These are phyloP conservation scores for Pseudomonodictys pantanalensis DNA, from an alignment of 495 filamentous ascomycete species.

Conservation along the genomic window DNA sequence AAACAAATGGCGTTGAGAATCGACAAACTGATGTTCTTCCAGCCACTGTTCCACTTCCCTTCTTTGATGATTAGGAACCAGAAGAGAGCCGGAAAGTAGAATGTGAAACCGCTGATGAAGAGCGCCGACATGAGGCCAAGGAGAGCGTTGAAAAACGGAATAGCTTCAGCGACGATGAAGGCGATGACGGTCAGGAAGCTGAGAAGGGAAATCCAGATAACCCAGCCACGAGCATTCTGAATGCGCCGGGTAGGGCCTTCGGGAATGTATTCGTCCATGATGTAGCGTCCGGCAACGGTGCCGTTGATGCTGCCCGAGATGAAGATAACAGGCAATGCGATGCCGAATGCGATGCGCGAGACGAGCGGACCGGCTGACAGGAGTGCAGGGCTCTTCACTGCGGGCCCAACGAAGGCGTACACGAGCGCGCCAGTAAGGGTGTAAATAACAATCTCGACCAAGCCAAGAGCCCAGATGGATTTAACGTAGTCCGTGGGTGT, in stretches of 20 bases:
- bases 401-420: constrained; percentile 67
- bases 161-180: constrained; percentile 38
- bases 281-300: constrained; percentile 36
- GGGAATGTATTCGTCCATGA: constrained; percentile 27
- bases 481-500: constrained; percentile 52
- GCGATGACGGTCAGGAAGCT: constrained; percentile 30
- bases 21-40: constrained; percentile 43
- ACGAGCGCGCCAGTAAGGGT: constrained; percentile 64
- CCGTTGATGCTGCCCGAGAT: constrained; percentile 72
- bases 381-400: constrained; percentile 66
- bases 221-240: constrained; percentile 18
- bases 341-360: constrained; percentile 72
- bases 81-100: constrained; percentile 24
- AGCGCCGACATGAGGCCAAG: constrained; percentile 35
- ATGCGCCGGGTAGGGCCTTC: constrained; percentile 20
- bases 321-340: constrained; percentile 73
- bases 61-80: constrained; percentile 38
- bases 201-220: constrained; percentile 34
- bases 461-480: constrained; percentile 62
- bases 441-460: constrained; percentile 68
- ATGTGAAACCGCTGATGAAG: constrained; percentile 26
- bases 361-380: constrained; percentile 58
- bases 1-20: constrained; percentile 52
- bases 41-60: constrained; percentile 36
- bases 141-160: constrained; percentile 39